These are phyloP conservation scores for Sapria himalayana DNA, from an alignment of 345 rosid genomes.

Conservation along the genomic window DNA sequence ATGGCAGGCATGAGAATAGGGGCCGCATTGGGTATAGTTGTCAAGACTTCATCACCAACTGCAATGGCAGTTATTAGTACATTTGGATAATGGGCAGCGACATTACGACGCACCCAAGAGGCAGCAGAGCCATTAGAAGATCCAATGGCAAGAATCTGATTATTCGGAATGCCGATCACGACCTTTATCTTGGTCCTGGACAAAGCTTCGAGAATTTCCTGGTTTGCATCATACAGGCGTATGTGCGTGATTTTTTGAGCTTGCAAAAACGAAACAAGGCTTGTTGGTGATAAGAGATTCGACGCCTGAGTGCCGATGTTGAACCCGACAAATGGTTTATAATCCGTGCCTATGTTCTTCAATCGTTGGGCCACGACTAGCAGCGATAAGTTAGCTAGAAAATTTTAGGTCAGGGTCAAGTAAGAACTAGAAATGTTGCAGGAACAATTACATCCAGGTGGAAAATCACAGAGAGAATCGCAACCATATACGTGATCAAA, in stretches of 20 bases:
- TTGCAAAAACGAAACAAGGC: slow-evolving; percentile 46
- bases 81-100: slow-evolving; percentile 61
- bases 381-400: too few species aligned
- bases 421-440: too few species aligned
- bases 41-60: slow-evolving; percentile 87
- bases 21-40: slow-evolving; percentile 71
- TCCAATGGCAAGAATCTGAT: slow-evolving; percentile 86
- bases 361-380: too few species aligned
- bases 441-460: too few species aligned
- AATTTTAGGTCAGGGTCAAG: too few species aligned
- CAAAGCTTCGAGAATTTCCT: slow-evolving; percentile 54
- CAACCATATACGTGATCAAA: too few species aligned
- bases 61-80: slow-evolving; percentile 52
- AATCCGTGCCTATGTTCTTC: too few species aligned
- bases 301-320: slow-evolving; percentile 72
- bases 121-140: slow-evolving; percentile 80
- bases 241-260: slow-evolving; percentile 54
- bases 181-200: slow-evolving; percentile 79
- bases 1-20: slow-evolving; percentile 72
- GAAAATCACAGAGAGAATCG: too few species aligned
- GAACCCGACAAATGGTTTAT: slow-evolving; percentile 64
- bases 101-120: slow-evolving; percentile 61
- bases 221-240: slow-evolving; percentile 66
- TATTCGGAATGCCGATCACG: slow-evolving; percentile 74
- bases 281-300: slow-evolving; percentile 23